These are phyloP conservation scores for Gynochthodes officinalis DNA, from an alignment of 257 asterid species.

Conservation along the genomic window DNA sequence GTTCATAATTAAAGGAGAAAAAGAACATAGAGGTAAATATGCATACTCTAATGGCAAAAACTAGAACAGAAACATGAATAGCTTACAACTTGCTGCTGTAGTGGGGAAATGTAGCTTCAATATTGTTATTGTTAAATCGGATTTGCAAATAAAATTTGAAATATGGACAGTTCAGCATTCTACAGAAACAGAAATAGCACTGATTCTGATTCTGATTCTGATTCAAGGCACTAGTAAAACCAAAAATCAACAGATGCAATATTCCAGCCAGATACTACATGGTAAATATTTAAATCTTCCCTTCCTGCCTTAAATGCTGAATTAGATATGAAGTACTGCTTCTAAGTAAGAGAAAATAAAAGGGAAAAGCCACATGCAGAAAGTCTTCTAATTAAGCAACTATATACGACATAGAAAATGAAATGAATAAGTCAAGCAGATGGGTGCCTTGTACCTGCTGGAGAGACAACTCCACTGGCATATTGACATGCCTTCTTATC, in stretches of 20 bases:
- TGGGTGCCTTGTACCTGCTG: conserved; percentile 43
- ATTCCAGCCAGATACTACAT: background rate
- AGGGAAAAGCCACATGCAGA: background rate
- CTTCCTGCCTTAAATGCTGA: background rate
- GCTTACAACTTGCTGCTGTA: background rate
- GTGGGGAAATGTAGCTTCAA: background rate
- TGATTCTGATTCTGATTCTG: background rate
- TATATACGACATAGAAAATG: background rate
- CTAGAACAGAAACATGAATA: background rate
- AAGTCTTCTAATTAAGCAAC: background rate
- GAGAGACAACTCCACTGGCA: conserved; percentile 33
- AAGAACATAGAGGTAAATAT: background rate
- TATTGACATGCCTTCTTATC: conserved; percentile 31
- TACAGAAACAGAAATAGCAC: background rate
- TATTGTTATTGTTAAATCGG: background rate
- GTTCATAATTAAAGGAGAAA: background rate
- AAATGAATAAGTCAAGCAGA: conserved; percentile 6
- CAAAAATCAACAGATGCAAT: background rate
- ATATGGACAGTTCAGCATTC: background rate
- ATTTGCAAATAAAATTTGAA: background rate
- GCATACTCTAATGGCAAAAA: background rate
- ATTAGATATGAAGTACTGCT: conserved; percentile 6
- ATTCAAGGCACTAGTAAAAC: background rate
- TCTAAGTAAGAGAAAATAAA: background rate
- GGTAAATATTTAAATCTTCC: background rate